These are phyloP conservation scores for Clavispora carvajalis DNA, from an alignment of 805 yeast species.

Conservation along the genomic window DNA sequence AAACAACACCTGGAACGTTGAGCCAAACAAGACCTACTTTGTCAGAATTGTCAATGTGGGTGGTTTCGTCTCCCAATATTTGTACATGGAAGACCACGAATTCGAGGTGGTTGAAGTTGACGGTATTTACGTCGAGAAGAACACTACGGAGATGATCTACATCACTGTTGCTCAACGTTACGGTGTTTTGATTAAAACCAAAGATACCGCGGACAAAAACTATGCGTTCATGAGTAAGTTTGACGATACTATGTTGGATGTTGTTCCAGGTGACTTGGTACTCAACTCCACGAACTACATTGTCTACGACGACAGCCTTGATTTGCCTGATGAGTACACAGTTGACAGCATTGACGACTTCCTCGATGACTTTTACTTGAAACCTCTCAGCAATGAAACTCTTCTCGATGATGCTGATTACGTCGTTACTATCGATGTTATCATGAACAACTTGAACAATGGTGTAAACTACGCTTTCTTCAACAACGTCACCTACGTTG, in stretches of 20 bases:
- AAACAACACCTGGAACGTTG: slow-evolving; percentile 69
- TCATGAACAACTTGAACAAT: slow-evolving; percentile 77
- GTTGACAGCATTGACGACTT: slow-evolving; percentile 41
- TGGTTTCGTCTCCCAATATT: slow-evolving; percentile 85
- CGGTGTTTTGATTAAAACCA: slow-evolving; percentile 72
- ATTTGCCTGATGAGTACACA: slow-evolving; percentile 38
- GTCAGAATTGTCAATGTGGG: slow-evolving; percentile 81
- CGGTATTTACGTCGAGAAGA: slow-evolving; percentile 79
- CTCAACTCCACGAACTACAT: slow-evolving; percentile 75
- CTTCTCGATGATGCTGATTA: slow-evolving; percentile 64
- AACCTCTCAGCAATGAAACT: slow-evolving; percentile 30
- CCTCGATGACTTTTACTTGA: slow-evolving; percentile 36
- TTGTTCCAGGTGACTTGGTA: slow-evolving; percentile 55
- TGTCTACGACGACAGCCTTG: slow-evolving; percentile 43
- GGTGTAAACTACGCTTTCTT: slow-evolving; percentile 97
- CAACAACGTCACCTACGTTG: slow-evolving; percentile 74
- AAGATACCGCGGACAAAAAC: slow-evolving; percentile 54
- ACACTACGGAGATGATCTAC: slow-evolving; percentile 64
- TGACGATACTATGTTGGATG: slow-evolving; percentile 82
- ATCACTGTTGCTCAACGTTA: slow-evolving; percentile 92
- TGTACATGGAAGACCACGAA: slow-evolving; percentile 84
- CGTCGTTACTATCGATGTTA: slow-evolving; percentile 63
- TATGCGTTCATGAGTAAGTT: slow-evolving; percentile 78
- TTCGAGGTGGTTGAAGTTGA: slow-evolving; percentile 88
- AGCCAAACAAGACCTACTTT: slow-evolving; percentile 82